A percentile compares a stretch with the other conserved stretches of the same genome.
These are phyloP conservation scores for Ploettnerulaceae sp. DNA, from an alignment of 2,329 filamentous ascomycete genomes.

Conservation along the genomic window DNA sequence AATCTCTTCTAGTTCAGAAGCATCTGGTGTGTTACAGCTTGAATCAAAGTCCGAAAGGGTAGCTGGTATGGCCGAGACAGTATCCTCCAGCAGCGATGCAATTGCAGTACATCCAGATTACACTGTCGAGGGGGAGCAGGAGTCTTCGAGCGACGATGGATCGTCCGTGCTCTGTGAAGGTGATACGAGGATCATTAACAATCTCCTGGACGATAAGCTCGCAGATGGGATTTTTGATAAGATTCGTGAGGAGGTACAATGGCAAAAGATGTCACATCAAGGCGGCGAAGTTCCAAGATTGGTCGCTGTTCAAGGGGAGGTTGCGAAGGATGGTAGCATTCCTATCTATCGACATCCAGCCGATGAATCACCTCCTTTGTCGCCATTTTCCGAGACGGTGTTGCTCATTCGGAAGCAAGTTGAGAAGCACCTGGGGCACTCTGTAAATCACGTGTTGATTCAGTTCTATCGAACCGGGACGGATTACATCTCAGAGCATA, in stretches of 20 bases:
- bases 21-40: neutral
- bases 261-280: slow-evolving; percentile 90
- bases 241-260: slow-evolving; percentile 70
- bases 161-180: slow-evolving; percentile 62
- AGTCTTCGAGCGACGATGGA: slow-evolving; percentile 8
- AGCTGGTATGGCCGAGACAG: neutral
- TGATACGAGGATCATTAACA: slow-evolving; percentile 68
- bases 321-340: slow-evolving; percentile 64
- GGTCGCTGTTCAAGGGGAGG: slow-evolving; percentile 79
- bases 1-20: neutral
- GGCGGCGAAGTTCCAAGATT: slow-evolving; percentile 87
- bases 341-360: slow-evolving; percentile 94
- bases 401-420: slow-evolving; percentile 61
- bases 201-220: slow-evolving; percentile 58
- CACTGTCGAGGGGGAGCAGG: slow-evolving; percentile 9
- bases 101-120: slow-evolving; percentile 4
- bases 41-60: neutral
- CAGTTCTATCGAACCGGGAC: slow-evolving; percentile 85
- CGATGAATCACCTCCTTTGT: slow-evolving; percentile 76
- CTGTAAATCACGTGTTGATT: slow-evolving; percentile 86
- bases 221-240: slow-evolving; percentile 60
- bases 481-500: slow-evolving; percentile 94
- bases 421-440: slow-evolving; percentile 69
- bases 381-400: slow-evolving; percentile 71
- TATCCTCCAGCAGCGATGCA: neutral